A percentile compares a stretch with the other conserved stretches of the same genome.
Evolutionary conservation across 441 rosid species (phyloP).

Genomic region (Jatropha multifida): DNA sequence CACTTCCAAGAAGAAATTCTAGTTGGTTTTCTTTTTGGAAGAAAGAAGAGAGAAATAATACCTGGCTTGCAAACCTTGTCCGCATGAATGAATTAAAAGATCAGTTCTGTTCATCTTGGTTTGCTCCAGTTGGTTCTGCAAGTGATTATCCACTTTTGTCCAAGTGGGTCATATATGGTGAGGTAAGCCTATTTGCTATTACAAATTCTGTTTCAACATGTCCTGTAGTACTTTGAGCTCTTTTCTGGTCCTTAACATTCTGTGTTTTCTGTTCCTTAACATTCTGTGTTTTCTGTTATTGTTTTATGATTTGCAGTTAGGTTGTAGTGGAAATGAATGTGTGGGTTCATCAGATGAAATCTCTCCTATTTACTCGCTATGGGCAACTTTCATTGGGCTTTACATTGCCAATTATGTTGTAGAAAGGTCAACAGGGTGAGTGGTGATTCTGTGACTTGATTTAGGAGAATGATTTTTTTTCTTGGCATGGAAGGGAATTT

Average conservation of each 20-base stretch:
- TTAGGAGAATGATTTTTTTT: conserved; percentile 1
- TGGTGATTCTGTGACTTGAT: conserved; percentile 18
- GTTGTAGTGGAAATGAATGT: conserved; percentile 64
- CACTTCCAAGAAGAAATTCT: conserved; percentile 50
- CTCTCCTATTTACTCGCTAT: conserved; percentile 95
- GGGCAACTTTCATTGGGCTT: conserved; percentile 99
- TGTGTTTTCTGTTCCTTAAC: conserved; percentile 10
- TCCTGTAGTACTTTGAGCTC: conserved; percentile 13
- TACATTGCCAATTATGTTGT: conserved; percentile 99
- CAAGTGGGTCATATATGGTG: conserved; percentile 98
- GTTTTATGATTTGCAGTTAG: conserved; percentile 46
- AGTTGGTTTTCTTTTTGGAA: conserved; percentile 76
- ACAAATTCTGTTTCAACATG: neutral
- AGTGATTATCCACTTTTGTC: conserved; percentile 97
- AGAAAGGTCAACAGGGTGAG: conserved; percentile 99
- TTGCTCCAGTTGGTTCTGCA: conserved; percentile 99
- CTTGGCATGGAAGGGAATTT: neutral
- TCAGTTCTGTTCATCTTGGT: conserved; percentile 97
- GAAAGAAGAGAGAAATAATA: conserved; percentile 56
- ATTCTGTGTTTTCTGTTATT: conserved; percentile 1
- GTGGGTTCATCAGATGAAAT: conserved; percentile 85
- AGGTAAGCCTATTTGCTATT: conserved; percentile 49
- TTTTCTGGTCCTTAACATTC: conserved; percentile 7
- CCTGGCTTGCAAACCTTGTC: conserved; percentile 72
- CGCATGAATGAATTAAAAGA: conserved; percentile 89